phyloP scores from a whole-genome alignment of 768 basidiomycete genomes.

The Mycena chlorophos region DNA sequence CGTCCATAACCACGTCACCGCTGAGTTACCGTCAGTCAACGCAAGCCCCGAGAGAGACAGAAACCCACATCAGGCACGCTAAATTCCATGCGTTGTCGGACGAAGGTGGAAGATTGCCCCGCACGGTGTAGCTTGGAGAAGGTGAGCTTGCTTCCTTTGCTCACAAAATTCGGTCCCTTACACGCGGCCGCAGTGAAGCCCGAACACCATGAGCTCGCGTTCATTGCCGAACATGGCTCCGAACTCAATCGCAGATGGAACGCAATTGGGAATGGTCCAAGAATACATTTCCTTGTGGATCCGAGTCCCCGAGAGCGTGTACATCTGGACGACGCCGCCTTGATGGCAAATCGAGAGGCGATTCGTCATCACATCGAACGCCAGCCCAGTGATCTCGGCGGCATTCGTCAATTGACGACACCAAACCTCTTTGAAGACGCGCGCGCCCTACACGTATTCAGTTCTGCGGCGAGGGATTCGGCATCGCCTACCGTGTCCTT shows the following conservation, averaged over 20 bases:
- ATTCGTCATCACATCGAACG: too few relatives aligned
- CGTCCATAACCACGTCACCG: constrained; percentile 11
- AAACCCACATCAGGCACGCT: constrained; percentile 16
- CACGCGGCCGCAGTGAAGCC: constrained; percentile 18
- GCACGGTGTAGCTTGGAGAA: constrained; percentile 2
- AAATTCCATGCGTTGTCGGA: constrained; percentile 1
- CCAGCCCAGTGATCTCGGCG: too few relatives aligned
- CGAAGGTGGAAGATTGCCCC: constrained; percentile 2
- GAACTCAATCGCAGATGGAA: constrained; percentile 19
- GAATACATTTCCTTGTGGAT: too few relatives aligned
- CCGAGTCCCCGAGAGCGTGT: not conserved
- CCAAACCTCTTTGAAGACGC: too few relatives aligned
- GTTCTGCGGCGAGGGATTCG: too few relatives aligned
- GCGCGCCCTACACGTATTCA: too few relatives aligned
- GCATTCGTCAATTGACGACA: too few relatives aligned
- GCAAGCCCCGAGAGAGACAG: not conserved
- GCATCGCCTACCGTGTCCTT: too few relatives aligned
- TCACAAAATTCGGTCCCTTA: constrained; percentile 7
- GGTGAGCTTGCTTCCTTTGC: not conserved
- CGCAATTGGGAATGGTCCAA: constrained; percentile 6
- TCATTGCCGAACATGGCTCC: constrained; percentile 3
- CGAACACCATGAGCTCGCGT: constrained; percentile 17
- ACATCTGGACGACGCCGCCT: too few relatives aligned
- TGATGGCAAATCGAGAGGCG: too few relatives aligned
- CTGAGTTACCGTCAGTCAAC: constrained; percentile 6